Evolutionary conservation across 2,329 filamentous ascomycete species (phyloP).

Genomic region (Aschersonia sp.): DNA sequence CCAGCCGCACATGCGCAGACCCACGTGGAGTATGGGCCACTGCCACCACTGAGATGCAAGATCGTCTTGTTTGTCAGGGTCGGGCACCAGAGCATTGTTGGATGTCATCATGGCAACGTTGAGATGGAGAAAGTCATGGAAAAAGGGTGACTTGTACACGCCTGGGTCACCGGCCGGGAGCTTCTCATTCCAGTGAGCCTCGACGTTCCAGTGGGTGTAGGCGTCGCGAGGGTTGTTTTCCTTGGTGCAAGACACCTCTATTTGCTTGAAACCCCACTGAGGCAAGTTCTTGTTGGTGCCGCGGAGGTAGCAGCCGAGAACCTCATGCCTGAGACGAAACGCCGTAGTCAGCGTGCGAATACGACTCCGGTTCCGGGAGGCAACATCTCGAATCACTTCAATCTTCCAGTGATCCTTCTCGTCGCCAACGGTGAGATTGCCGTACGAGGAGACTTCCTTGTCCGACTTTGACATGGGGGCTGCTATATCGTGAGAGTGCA

Average conservation of each 20-base stretch:
- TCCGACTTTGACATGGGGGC: conserved; percentile 83
- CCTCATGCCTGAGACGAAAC: conserved; percentile 73
- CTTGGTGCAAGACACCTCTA: conserved; percentile 91
- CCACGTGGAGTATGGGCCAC: conserved; percentile 91
- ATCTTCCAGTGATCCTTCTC: conserved; percentile 96
- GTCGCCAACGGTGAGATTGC: conserved; percentile 87
- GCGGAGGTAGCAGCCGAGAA: conserved; percentile 81
- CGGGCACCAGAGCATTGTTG: conserved; percentile 93
- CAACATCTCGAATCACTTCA: conserved; percentile 81
- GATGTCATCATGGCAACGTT: conserved; percentile 99
- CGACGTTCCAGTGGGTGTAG: conserved; percentile 98
- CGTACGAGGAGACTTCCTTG: conserved; percentile 88
- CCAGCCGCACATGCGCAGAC: conserved; percentile 97
- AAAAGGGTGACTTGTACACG: conserved; percentile 90
- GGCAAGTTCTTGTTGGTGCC: conserved; percentile 93
- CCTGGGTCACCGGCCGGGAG: conserved; percentile 78
- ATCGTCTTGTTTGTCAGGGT: conserved; percentile 98
- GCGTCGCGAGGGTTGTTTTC: conserved; percentile 82
- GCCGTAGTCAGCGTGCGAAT: conserved; percentile 85
- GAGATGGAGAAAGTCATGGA: conserved; percentile 93
- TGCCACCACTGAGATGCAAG: conserved; percentile 96
- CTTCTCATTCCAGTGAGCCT: conserved; percentile 87
- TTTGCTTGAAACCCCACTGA: conserved; percentile 99
- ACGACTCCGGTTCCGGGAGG: conserved; percentile 69
- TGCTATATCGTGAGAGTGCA: conserved; percentile 84